phyloP scores from a whole-genome alignment of 1,139 yeast species.

The Wickerhamomyces sp. region DNA sequence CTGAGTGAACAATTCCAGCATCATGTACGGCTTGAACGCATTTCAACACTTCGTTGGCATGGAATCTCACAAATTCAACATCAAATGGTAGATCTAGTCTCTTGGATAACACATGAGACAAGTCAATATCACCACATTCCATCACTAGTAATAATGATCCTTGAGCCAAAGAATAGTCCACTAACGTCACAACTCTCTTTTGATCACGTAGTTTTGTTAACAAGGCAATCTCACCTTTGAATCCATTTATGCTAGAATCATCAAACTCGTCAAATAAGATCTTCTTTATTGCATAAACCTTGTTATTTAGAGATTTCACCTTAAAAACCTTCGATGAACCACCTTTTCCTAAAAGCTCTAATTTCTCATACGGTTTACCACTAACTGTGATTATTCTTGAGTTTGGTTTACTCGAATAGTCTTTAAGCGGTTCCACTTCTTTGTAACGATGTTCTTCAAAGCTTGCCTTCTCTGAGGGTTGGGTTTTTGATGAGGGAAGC shows the following conservation, averaged over 20 bases:
- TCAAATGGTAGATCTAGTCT: conserved; percentile 56
- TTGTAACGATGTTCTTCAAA: conserved; percentile 15
- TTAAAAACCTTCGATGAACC: conserved; percentile 92
- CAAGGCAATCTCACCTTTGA: conserved; percentile 86
- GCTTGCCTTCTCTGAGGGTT: conserved; percentile 1
- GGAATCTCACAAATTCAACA: conserved; percentile 73
- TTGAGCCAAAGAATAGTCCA: conserved; percentile 68
- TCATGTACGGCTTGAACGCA: conserved; percentile 88
- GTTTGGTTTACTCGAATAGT: conserved; percentile 10
- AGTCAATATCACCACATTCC: conserved; percentile 95
- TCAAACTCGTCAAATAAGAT: conserved; percentile 83
- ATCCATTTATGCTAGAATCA: conserved; percentile 64
- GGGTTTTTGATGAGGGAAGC: conserved; percentile 7
- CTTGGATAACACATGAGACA: conserved; percentile 74
- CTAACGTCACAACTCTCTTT: conserved; percentile 71
- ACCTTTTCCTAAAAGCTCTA: conserved; percentile 84
- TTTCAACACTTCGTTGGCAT: conserved; percentile 72
- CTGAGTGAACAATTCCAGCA: conserved; percentile 89
- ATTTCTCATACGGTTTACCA: conserved; percentile 61
- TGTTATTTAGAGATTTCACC: conserved; percentile 55
- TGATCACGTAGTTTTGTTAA: conserved; percentile 56
- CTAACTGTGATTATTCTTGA: conserved; percentile 40
- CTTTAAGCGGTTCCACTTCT: conserved; percentile 21
- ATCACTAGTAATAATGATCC: conserved; percentile 70
- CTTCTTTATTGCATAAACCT: conserved; percentile 74